Conservation (phyloP, 495 filamentous ascomycete genomes). For the Penicillium arizonense region DNA sequence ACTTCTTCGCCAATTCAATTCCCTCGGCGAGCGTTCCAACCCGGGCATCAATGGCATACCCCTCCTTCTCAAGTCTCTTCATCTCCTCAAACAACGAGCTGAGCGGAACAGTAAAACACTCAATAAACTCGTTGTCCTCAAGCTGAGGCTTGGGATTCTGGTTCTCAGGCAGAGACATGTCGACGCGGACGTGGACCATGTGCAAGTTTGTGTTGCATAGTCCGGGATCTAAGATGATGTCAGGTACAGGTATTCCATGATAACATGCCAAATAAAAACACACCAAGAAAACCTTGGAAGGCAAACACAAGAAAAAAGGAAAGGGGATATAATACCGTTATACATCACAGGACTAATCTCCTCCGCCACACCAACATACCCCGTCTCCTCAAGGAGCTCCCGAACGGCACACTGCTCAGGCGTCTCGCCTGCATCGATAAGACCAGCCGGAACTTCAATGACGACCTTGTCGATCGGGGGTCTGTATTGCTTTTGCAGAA, state of each 20-base stretch:
- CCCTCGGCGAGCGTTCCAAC: constrained; percentile 84
- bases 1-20: constrained; percentile 71
- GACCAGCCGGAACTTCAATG: constrained; percentile 83
- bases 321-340: constrained; percentile 17
- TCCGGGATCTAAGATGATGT: constrained; percentile 51
- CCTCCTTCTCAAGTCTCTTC: constrained; percentile 65
- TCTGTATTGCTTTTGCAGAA: constrained; percentile 86
- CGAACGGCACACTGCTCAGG: constrained; percentile 76
- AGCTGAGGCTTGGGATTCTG: constrained; percentile 68
- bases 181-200: constrained; percentile 77
- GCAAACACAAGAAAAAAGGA: not conserved
- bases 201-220: constrained; percentile 87
- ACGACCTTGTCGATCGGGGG: constrained; percentile 76
- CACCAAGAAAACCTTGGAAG: not conserved
- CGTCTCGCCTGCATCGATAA: constrained; percentile 80
- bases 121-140: constrained; percentile 88
- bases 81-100: constrained; percentile 64
- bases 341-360: constrained; percentile 32
- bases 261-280: too few species aligned
- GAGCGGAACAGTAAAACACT: constrained; percentile 72
- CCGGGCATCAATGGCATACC: constrained; percentile 82
- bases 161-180: constrained; percentile 68
- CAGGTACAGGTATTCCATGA: not conserved
- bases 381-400: constrained; percentile 94
- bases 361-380: constrained; percentile 71